Conservation (phyloP, 345 rosid species). For the Lepidium sativum region DNA sequence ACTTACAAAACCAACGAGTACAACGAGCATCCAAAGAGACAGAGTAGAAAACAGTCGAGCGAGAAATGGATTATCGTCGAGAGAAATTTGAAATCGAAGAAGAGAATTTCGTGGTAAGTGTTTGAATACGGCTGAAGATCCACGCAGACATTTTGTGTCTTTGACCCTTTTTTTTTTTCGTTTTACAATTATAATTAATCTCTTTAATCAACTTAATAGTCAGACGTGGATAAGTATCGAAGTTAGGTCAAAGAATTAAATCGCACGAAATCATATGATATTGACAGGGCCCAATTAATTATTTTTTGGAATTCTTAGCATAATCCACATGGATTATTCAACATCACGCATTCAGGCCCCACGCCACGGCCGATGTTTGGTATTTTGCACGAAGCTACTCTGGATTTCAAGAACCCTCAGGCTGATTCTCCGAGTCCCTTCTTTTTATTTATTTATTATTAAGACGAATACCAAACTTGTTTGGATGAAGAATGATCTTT, state of each 20-base stretch:
- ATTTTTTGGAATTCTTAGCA: too few species aligned
- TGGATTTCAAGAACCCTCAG: background rate
- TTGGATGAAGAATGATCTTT: background rate
- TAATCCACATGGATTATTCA: background rate
- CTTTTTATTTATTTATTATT: too few species aligned
- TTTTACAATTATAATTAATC: background rate
- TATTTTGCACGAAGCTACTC: background rate
- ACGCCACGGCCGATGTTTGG: background rate
- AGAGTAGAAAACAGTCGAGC: background rate
- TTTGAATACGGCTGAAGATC: constrained; percentile 21
- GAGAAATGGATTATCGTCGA: background rate
- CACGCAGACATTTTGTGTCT: constrained; percentile 10
- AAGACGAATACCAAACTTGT: background rate
- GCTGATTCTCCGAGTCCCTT: too few species aligned
- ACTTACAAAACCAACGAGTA: background rate
- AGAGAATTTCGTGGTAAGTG: background rate
- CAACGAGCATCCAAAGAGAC: background rate
- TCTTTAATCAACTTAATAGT: background rate
- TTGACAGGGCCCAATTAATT: constrained; percentile 2
- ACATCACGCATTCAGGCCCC: background rate
- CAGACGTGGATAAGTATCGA: constrained; percentile 16
- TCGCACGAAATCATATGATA: background rate
- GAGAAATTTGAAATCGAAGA: background rate
- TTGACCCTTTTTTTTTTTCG: background rate
- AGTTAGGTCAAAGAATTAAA: constrained; percentile 5